Percentiles rank a stretch among this genome's conserved stretches.
Evolutionary conservation across 2,329 filamentous ascomycete genomes (phyloP).

Genomic region (Ascochyta rabiei): DNA sequence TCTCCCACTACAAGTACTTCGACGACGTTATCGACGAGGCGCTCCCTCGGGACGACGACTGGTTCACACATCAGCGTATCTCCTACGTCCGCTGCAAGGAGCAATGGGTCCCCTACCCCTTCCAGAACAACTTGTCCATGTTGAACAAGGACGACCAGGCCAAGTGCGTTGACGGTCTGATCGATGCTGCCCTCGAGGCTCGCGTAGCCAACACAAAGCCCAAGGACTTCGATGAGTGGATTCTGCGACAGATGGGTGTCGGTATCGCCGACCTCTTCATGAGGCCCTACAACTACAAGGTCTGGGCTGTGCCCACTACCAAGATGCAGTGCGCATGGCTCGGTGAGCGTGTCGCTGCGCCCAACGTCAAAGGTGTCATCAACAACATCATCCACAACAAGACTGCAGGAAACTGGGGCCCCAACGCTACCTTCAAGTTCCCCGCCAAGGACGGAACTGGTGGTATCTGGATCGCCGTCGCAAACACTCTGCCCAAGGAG

Average conservation of each 20-base stretch:
- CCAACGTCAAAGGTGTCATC: conserved; percentile 91
- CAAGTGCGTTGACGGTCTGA: conserved; percentile 90
- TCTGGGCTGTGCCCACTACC: conserved; percentile 97
- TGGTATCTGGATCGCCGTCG: conserved; percentile 98
- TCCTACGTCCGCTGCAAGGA: conserved; percentile 98
- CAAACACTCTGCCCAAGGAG: conserved; percentile 87
- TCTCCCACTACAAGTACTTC: conserved; percentile 99
- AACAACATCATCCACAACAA: conserved; percentile 96
- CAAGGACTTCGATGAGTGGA: conserved; percentile 98
- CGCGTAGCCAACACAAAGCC: conserved; percentile 90
- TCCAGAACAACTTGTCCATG: conserved; percentile 99
- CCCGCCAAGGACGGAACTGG: conserved; percentile 93
- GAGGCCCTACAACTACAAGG: conserved; percentile 99
- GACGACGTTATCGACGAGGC: conserved; percentile 98
- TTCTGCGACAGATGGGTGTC: conserved; percentile 85
- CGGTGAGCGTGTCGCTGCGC: conserved; percentile 96
- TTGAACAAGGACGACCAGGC: conserved; percentile 97
- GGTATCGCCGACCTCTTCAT: conserved; percentile 96
- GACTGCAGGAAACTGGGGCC: conserved; percentile 96
- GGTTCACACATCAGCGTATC: conserved; percentile 97
- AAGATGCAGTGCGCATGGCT: conserved; percentile 99
- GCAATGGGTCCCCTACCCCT: conserved; percentile 97
- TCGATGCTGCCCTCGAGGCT: conserved; percentile 87
- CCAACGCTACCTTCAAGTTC: conserved; percentile 98
- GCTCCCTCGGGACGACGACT: conserved; percentile 89